Base-by-base conservation (phyloP, 768 basidiomycete species). In the Lactifluus rugatus region DNA sequence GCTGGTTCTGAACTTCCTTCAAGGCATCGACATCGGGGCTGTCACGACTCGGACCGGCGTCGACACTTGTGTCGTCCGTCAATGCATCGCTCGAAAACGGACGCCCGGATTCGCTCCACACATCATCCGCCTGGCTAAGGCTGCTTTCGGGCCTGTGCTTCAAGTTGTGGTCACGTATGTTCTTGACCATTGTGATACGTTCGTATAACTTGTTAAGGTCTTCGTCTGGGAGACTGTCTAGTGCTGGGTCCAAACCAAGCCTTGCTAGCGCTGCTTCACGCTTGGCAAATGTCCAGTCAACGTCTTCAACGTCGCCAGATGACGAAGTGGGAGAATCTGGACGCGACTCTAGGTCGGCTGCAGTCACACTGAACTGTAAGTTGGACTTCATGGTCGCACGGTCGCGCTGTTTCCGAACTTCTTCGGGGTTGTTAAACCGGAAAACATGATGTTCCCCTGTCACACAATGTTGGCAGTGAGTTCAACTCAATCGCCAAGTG, bases 211-310 rank as follows among this genome's bases (percentile, higher is more conserved):
- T 91, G 76, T 93, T 91, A 50, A 99, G 77, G 67, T 98, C 95
- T 60, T 93, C 89, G 70, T 99, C 95, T 0, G 89, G 91, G 23
- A 99, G 79, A 66, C 87, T 90, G 70, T 98, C 93, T 25, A 99
- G 78, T 14, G 89, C 81, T 16, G 95, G 91, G 66, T 95, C 91
- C 34, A 90, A 72, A 3, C 93, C 93, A 17, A 96, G 76, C 48
- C 87, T 79, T 1, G 90, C 88, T 37, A 93, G 77, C 3, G 92
- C 94, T 5, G 93, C 93, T 72, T 99, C 96, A 8, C 93, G 82
- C 69, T 90, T 89, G 6, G 96, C 96, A 70, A 85, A 98, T n/a
- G 84, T 89, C 96, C 96, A 99, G 70, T 99, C 96, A 45, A 93
- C 87, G 62, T 91, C 87, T 26, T 70, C 78, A 26, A 81, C 76